Percentiles rank a stretch among this genome's conserved stretches.
Evolutionary conservation across 345 rosid genomes (phyloP).

Genomic region (Brassica incana): DNA sequence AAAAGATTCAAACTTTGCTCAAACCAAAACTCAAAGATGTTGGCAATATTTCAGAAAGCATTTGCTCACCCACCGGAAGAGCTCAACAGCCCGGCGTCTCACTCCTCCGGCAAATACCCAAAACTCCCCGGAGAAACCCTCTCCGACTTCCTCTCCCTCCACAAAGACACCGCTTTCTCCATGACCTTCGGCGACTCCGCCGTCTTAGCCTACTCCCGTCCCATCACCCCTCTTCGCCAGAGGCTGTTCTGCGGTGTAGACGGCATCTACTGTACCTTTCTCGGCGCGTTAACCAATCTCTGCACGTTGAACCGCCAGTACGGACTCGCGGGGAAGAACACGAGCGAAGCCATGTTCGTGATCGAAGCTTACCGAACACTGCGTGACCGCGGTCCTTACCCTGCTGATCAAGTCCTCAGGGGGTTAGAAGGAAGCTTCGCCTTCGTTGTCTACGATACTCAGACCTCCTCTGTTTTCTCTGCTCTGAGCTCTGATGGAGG

Average conservation of each 20-base stretch:
- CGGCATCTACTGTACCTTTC: slow-evolving; percentile 76
- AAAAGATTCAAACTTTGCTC: background rate
- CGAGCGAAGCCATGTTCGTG: slow-evolving; percentile 78
- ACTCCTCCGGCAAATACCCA: slow-evolving; percentile 42
- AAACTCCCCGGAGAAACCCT: slow-evolving; percentile 69
- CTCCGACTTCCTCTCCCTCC: slow-evolving; percentile 57
- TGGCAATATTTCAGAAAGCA: slow-evolving; percentile 85
- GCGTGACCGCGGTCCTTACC: slow-evolving; percentile 93
- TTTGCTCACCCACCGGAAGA: slow-evolving; percentile 89
- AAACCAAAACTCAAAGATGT: slow-evolving; percentile 42
- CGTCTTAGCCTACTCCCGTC: slow-evolving; percentile 59
- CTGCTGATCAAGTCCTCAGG: slow-evolving; percentile 86
- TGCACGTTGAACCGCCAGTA: slow-evolving; percentile 66
- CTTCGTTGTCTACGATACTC: slow-evolving; percentile 79
- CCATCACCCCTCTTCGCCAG: slow-evolving; percentile 35
- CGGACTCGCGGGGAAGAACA: slow-evolving; percentile 62
- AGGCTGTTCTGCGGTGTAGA: slow-evolving; percentile 73
- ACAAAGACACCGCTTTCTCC: slow-evolving; percentile 56
- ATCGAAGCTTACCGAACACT: slow-evolving; percentile 86
- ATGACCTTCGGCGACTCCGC: slow-evolving; percentile 72
- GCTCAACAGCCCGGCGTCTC: slow-evolving; percentile 83
- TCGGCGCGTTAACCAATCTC: slow-evolving; percentile 71
- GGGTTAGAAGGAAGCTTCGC: slow-evolving; percentile 89
- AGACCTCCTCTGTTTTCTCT: slow-evolving; percentile 67
- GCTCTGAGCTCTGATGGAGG: slow-evolving; percentile 88